A percentile compares a stretch with the other conserved stretches of the same genome.
Conservation (phyloP, 805 yeast genomes). For the Henningerozyma blattae region DNA sequence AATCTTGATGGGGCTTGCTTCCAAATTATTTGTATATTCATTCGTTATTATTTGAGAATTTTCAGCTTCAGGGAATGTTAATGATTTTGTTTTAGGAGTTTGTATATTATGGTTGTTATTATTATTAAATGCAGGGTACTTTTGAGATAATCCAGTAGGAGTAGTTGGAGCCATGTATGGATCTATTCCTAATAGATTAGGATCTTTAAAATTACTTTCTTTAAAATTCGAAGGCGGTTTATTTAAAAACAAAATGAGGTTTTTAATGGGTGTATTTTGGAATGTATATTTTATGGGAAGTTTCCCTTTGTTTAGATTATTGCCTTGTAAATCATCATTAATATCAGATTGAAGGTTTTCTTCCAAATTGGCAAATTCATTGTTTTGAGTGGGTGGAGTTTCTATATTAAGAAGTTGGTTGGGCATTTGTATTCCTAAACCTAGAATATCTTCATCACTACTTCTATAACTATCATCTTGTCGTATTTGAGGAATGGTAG, state of each 20-base stretch:
- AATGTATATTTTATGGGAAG: slow-evolving; percentile 16
- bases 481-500: slow-evolving; percentile 19
- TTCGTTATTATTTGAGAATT: not conserved
- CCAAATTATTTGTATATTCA: not conserved
- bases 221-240: not conserved
- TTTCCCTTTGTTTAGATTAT: no score
- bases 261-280: slow-evolving; percentile 16
- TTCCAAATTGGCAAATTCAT: no score
- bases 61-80: not conserved
- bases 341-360: not conserved
- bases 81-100: no score
- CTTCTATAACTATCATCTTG: not conserved
- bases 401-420: not conserved
- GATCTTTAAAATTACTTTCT: no score
- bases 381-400: slow-evolving; percentile 11
- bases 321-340: slow-evolving; percentile 9
- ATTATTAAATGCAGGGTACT: no score
- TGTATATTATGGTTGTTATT: no score
- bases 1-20: slow-evolving; percentile 10
- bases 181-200: no score
- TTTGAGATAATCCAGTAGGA: no score
- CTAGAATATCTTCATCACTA: slow-evolving; percentile 3
- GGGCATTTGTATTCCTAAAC: slow-evolving; percentile 10
- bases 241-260: not conserved
- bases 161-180: no score